Percentiles rank a stretch among this genome's conserved stretches.
Evolutionary conservation across 2,329 filamentous ascomycete species (phyloP).

Genomic region (Myotisia sp.): DNA sequence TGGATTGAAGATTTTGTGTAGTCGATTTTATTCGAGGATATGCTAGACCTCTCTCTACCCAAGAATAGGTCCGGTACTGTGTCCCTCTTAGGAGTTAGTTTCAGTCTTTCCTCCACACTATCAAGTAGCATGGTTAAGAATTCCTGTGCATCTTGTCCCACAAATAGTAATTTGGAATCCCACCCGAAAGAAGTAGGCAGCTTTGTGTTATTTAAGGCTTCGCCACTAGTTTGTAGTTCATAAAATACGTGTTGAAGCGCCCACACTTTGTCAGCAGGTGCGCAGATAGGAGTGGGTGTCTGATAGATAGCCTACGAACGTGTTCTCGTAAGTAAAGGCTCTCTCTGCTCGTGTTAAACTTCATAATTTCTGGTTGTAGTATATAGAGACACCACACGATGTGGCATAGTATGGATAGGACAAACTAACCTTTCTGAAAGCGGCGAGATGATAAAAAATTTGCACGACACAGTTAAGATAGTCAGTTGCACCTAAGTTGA

Average conservation of each 20-base stretch:
- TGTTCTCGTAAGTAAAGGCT: no score
- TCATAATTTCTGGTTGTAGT: conserved; percentile 3
- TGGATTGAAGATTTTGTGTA: conserved; percentile 92
- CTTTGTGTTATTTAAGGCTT: conserved; percentile 77
- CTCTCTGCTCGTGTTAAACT: no score
- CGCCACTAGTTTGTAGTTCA: conserved; percentile 70
- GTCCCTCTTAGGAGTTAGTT: conserved; percentile 81
- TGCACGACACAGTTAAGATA: conserved; percentile 75
- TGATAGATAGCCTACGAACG: conserved; percentile 93
- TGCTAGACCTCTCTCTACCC: conserved; percentile 96
- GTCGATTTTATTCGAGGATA: conserved; percentile 94
- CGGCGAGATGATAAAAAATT: conserved; percentile 74
- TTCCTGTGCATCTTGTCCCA: conserved; percentile 97
- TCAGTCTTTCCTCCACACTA: conserved; percentile 92
- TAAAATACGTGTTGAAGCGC: conserved; percentile 90
- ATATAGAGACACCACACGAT: not conserved
- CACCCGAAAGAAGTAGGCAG: conserved; percentile 94
- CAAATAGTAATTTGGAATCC: conserved; percentile 95
- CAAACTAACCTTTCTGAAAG: conserved; percentile 65
- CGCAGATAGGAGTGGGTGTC: conserved; percentile 76
- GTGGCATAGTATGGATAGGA: not conserved
- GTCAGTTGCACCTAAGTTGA: conserved; percentile 90
- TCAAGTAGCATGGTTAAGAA: conserved; percentile 94
- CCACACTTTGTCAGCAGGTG: conserved; percentile 73
- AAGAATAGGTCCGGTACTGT: conserved; percentile 82